Evolutionary conservation across 2,329 filamentous ascomycete species (phyloP), one percentile per base, ranked within the genome.

Genomic region (Venturiaceae sp.): DNA sequence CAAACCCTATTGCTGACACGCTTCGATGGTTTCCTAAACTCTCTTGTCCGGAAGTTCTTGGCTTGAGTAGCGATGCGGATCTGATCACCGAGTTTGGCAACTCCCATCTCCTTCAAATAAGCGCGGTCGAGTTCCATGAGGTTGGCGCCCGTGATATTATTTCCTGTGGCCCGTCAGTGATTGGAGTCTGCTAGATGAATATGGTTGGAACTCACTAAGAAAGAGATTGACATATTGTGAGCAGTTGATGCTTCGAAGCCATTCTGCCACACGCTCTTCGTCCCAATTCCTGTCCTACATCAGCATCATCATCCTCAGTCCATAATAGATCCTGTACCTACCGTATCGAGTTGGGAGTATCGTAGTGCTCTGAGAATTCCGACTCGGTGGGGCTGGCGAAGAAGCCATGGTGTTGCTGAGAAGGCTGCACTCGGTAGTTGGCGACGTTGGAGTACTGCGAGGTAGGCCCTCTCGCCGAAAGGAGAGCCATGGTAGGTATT

Each of bases 61-160:
- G 75, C 76, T 60, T 78, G 76, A 2, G 75, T 72, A 47, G 75
- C 73, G 61, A 99, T 86, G 62, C 92, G 88, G 36, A 99, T 92
- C 57, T 94, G 86, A 72, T 99, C 94, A 63, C 94, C 94, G 63
- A 99, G 89, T 74, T 97, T 99, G 65, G 96, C 95, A 65, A 99
- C 92, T 46, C 94, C 94, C 84, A 99, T 95, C 72, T 99, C 94
- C 73, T 96, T 95, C 63, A 99, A 80, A 41, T 95, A 90, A 58
- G 91, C 87, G 77, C 96, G 95, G 73, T 99, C 94, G 80, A 96
- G 92, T 74, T 99, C 94, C 65, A 99, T 81, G 47, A 99, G 79
- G 69, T 95, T 96, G 75, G 96, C 91, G 67, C 94, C 94, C 69
- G 94, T 99, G 77, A 99, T 96, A 72, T 97, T 90, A 72, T 99